Evolutionary conservation across 345 rosid genomes (phyloP), one percentile per base, ranked within the genome.

Genomic region (Citrus glauca): DNA sequence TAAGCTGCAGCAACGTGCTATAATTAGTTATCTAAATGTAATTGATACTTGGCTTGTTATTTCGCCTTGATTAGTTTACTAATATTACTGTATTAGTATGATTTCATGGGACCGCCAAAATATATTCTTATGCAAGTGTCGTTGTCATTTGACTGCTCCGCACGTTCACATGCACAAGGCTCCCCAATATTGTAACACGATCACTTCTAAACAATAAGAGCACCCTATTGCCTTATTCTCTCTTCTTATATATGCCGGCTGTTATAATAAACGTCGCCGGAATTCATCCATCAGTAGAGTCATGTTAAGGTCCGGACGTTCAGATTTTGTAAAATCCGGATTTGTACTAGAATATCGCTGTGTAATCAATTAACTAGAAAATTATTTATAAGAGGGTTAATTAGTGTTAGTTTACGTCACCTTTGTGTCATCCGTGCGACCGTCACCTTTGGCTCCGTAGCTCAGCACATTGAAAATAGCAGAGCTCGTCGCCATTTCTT

Each of bases 391-490:
- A 11, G 32, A 27, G 24, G 64, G 5, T 7, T 16, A 69, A 64
- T 50, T 64, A 53, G 5, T 0, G 16, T 11, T 48, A 3, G 1
- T 2, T 16, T 53, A 4, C 4, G 53, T 78, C 71, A 93, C 98
- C 93, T 95, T 86, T 40, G 97, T 90, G 81, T 91, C 97, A 83
- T 95, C 97, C 8, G 84, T 80, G 2, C 32, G 74, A 28, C 98
- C 97, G 71, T 91, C 94, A 65, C 98, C 98, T 88, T 89, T 93
- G 65, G 98, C 98, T 5, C 98, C 95, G 79, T 80, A 87, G 67
- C 86, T 78, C 24, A 93, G 62, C 60, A 91, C 95, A 83, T 86
- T 90, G 82, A 90, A 75, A 79, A 82, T 78, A 71, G 78, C 63
- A 7, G 87, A 76, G 71, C 66, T 74, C 2, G 40, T 35, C 48